Base-by-base conservation (phyloP, 2,329 filamentous ascomycete species). In the Talaromyces sp. region DNA sequence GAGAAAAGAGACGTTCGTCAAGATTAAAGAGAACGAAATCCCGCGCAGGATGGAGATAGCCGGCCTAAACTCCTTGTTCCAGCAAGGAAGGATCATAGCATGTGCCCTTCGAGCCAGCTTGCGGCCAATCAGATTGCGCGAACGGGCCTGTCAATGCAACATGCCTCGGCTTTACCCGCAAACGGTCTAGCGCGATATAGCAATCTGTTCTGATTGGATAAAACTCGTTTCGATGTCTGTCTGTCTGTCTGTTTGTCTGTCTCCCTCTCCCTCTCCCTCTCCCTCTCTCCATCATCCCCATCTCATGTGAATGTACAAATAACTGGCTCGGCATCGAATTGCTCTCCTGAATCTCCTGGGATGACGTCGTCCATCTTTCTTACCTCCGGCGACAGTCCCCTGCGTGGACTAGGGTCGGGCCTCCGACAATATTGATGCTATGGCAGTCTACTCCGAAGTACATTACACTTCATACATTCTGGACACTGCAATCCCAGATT, bases 151-250 rank as follows among this genome's bases (percentile, higher is more conserved):
- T 1, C 6, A n/a, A 16, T n/a, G 35, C n/a, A 42, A 57, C 35
- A 42, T 57, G 54, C 54, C 54, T 57, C 54, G 54, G 54, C 54
- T 57, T 42, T 57, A 57, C 42, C 54, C 25, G 21, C 9, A 40
- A 28, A 28, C 1, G 16, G 54, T 11, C 11, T 57, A 57, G 54
- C 7, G 35, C 7, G 14, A n/a, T n/a, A n/a, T 12, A 1, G 5
- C 14, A 16, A 8, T 6, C 9, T 7, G 1, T 35, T 2, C 9
- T 54, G 50, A 37, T 54, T 54, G 50, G 50, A 35, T 23, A 9
- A 14, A 48, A 48, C 5, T 44, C 2, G 14, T 21, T 42, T 21
- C 18, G 21, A 39, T 39, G 37, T 39, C 37, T 21, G 3, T 28
- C n/a, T n/a, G n/a, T n/a, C n/a, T n/a, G n/a, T n/a, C n/a, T n/a